Percentiles rank a stretch among this genome's conserved stretches.
phyloP scores from a whole-genome alignment of 805 yeast species.

The Nakazawaea wickerhamii region DNA sequence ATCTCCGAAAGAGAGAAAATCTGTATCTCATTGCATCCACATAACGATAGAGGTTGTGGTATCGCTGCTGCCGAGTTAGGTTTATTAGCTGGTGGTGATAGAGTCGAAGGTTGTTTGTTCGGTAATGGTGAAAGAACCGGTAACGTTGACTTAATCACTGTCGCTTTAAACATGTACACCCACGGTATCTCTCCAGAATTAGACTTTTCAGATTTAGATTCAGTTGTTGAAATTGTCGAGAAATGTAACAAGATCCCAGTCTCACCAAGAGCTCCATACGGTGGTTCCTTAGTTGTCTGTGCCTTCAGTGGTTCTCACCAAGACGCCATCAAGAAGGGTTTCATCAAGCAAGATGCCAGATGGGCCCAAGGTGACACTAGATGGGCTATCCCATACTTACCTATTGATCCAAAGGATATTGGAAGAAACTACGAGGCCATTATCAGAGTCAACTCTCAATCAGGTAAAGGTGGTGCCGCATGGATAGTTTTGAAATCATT shows the following conservation, averaged over 20 bases:
- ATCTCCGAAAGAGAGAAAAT: constrained; percentile 69
- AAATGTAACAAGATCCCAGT: constrained; percentile 74
- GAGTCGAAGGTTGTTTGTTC: constrained; percentile 79
- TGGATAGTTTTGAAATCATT: constrained; percentile 70
- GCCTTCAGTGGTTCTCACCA: constrained; percentile 75
- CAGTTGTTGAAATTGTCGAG: constrained; percentile 64
- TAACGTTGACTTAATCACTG: constrained; percentile 71
- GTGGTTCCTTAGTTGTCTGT: constrained; percentile 73
- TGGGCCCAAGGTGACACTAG: constrained; percentile 39
- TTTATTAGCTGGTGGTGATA: constrained; percentile 75
- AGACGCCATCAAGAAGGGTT: constrained; percentile 68
- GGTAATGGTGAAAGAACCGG: constrained; percentile 88
- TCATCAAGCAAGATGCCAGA: constrained; percentile 47
- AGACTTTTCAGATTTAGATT: constrained; percentile 65
- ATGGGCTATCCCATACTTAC: constrained; percentile 74
- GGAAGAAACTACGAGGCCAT: constrained; percentile 81
- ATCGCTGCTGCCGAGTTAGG: constrained; percentile 81
- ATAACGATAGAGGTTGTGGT: constrained; percentile 80
- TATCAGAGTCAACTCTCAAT: constrained; percentile 77
- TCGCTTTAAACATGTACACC: constrained; percentile 73
- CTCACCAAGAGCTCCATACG: constrained; percentile 73
- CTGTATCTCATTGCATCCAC: constrained; percentile 66
- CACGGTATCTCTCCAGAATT: constrained; percentile 69
- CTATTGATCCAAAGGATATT: constrained; percentile 76
- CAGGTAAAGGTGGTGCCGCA: constrained; percentile 88